Base-by-base conservation (phyloP, 2,329 filamentous ascomycete species). In the Colletotrichum sublineola region DNA sequence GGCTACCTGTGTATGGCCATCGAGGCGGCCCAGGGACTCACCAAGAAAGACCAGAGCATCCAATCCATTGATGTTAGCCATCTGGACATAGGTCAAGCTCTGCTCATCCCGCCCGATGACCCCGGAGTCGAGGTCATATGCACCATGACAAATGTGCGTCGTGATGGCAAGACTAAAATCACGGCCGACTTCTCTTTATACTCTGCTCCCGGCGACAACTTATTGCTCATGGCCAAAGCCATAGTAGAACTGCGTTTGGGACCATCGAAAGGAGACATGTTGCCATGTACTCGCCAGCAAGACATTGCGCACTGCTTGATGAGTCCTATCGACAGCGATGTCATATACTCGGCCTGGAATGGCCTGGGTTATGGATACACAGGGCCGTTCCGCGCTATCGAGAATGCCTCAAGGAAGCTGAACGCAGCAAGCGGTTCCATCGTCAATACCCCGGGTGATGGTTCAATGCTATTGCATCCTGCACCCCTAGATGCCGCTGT, bases 1-100 rank as follows among this genome's bases (percentile, higher is more conserved):
- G 84, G 79, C 0, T 86, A 84, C 74, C 53, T 86, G 1, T 77
- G 29, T 7, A 56, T 56, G 53, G 53, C 53, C 1, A 50, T 50
- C 12, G 42, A 24, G 7, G 58, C 58, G 79, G 24, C 74, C 76
- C 20, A 82, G 84, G 77, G 80, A 77, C 7, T 48, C 14, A 5
- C 24, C 50, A 63, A 29, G 63, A 8, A 4, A 2, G 18, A 20
- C 18, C 15, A 31, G 5, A 36, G 40, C 12, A 33, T 66, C 5
- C 38, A 66, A 31, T 6, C 14, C 29, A 33, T 66, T 6, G 53
- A 66, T 1, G 24, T 66, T 3, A 31, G 11, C 15, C 18, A 58
- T 11, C 12, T 66, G 5, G 40, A 48, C 40, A 66, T 66, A 2
- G 18, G 33, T 3, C 40, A 55, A 33, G 63, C 52, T 11, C 40